Evolutionary conservation across 2,329 filamentous ascomycete species (phyloP).

Genomic region (Colletotrichum sp.): DNA sequence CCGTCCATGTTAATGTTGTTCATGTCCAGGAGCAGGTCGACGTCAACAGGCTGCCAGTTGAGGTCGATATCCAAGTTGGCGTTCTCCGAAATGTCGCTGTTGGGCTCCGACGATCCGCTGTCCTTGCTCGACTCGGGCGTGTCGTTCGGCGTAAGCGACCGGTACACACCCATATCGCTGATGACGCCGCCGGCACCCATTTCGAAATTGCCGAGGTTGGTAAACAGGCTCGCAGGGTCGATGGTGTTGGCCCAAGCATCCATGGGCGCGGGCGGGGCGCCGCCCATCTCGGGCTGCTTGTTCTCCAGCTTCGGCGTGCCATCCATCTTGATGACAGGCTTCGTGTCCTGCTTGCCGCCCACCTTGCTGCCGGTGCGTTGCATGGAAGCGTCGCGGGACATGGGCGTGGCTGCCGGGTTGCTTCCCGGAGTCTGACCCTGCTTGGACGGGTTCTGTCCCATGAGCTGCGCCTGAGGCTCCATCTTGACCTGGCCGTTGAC

Average conservation of each 20-base stretch:
- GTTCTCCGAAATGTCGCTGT: conserved; percentile 65
- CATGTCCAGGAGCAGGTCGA: conserved; percentile 49
- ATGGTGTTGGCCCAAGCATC: conserved; percentile 42
- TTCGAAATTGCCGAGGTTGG: conserved; percentile 45
- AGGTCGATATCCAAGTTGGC: conserved; percentile 58
- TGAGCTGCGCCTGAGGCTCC: conserved; percentile 37
- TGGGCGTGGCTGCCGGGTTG: conserved; percentile 50
- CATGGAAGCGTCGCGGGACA: conserved; percentile 57
- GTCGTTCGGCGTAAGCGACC: conserved; percentile 64
- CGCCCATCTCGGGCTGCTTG: conserved; percentile 34
- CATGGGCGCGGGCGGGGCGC: conserved; percentile 17
- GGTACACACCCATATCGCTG: conserved; percentile 58
- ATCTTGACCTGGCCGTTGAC: conserved; percentile 49
- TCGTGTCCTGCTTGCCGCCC: conserved; percentile 45
- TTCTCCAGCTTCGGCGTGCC: conserved; percentile 26
- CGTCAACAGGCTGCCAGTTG: conserved; percentile 55
- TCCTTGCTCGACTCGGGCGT: conserved; percentile 71
- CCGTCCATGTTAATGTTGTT: conserved; percentile 38
- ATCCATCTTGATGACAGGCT: conserved; percentile 32
- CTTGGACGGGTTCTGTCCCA: conserved; percentile 49
- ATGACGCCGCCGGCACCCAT: conserved; percentile 51
- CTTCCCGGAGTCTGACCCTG: conserved; percentile 51
- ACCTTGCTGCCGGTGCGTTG: conserved; percentile 52
- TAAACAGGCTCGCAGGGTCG: conserved; percentile 49
- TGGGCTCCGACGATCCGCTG: conserved; percentile 62